A percentile compares a stretch with the other conserved stretches of the same genome.
These are phyloP conservation scores for Komagataella pastoris DNA, from an alignment of 805 yeast species.

Conservation along the genomic window DNA sequence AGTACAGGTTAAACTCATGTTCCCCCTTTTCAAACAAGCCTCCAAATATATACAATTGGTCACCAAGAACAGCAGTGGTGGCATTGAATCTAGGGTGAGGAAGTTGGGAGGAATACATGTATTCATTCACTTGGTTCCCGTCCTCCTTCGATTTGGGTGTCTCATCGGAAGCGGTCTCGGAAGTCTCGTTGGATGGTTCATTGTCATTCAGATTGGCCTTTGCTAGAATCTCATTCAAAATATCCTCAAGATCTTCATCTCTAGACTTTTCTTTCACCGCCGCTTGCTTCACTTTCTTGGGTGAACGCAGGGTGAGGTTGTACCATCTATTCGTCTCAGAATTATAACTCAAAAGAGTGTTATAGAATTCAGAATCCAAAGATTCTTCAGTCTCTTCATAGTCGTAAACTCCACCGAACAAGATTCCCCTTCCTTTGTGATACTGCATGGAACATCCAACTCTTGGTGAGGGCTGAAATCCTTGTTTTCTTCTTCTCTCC, in stretches of 20 bases:
- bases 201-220: constrained; percentile 60
- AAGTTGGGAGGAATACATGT: constrained; percentile 42
- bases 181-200: constrained; percentile 19
- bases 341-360: constrained; percentile 70
- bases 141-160: constrained; percentile 19
- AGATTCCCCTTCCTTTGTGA: constrained; percentile 83
- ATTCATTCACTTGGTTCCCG: constrained; percentile 27
- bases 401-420: constrained; percentile 95
- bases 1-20: constrained; percentile 70
- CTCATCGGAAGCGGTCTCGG: constrained; percentile 18
- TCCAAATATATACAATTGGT: constrained; percentile 71
- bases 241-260: constrained; percentile 73
- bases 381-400: constrained; percentile 92
- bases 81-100: constrained; percentile 91
- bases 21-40: constrained; percentile 89
- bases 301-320: constrained; percentile 49
- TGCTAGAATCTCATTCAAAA: constrained; percentile 59
- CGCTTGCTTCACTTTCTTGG: constrained; percentile 24
- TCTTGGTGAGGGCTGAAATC: constrained; percentile 82
- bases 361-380: constrained; percentile 72
- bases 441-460: constrained; percentile 88
- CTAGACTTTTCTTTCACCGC: constrained; percentile 33
- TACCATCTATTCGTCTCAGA: constrained; percentile 85
- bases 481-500: constrained; percentile 85
- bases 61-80: constrained; percentile 74